A percentile compares a stretch with the other conserved stretches of the same genome.
phyloP scores from a whole-genome alignment of 164 flowering plant species.

The Berberis thunbergii region DNA sequence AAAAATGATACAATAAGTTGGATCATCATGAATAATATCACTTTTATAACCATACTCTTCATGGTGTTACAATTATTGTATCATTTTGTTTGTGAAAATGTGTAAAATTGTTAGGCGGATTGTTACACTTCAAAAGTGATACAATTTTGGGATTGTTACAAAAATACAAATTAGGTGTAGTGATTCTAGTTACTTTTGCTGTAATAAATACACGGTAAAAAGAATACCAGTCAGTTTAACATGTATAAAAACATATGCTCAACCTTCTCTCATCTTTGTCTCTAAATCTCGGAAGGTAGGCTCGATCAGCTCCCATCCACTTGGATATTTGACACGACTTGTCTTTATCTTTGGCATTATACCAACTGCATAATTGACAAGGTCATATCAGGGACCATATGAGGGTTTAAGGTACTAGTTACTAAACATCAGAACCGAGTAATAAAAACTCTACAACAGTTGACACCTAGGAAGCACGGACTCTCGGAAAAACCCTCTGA shows the following conservation, averaged over 20 bases:
- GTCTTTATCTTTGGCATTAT: slow-evolving; percentile 81
- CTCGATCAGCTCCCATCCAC: slow-evolving; percentile 87
- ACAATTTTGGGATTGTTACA: too few relatives aligned
- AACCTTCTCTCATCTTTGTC: slow-evolving; percentile 91
- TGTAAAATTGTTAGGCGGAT: too few relatives aligned
- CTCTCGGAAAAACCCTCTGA: too few relatives aligned
- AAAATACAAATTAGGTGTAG: too few relatives aligned
- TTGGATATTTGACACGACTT: slow-evolving; percentile 66
- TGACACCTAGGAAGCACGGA: too few relatives aligned
- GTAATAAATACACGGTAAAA: not conserved
- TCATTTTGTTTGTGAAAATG: too few relatives aligned
- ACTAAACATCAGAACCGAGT: not conserved
- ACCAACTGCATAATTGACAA: not conserved
- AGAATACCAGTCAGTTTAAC: not conserved
- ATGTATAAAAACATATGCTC: not conserved
- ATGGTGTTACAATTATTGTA: too few relatives aligned
- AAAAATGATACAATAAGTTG: too few relatives aligned
- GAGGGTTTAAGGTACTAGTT: not conserved
- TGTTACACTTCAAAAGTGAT: too few relatives aligned
- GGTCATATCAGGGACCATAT: not conserved
- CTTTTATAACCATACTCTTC: too few relatives aligned
- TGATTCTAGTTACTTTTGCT: not conserved
- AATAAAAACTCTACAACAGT: not conserved
- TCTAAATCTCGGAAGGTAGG: slow-evolving; percentile 75
- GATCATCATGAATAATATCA: too few relatives aligned